These are phyloP conservation scores for Cynara cardunculus DNA, from an alignment of 129 eudicot species.

Conservation along the genomic window DNA sequence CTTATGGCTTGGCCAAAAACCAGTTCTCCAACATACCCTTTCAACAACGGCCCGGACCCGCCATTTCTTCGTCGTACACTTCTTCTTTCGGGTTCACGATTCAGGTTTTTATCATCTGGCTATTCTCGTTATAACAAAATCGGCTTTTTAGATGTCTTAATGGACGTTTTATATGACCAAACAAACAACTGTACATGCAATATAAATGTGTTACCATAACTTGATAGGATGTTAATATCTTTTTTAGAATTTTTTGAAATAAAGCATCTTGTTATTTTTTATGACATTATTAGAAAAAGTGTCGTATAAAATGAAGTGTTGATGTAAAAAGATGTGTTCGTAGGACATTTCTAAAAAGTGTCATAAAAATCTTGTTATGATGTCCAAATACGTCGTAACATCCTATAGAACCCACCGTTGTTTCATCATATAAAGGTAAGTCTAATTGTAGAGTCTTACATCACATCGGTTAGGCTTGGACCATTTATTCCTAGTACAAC, in stretches of 20 bases:
- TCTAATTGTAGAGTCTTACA: no score
- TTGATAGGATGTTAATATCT: no score
- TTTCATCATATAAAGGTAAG: not conserved
- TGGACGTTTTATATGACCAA: not conserved
- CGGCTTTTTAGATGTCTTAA: not conserved
- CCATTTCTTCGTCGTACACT: constrained; percentile 47
- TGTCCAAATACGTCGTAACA: not conserved
- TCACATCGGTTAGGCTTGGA: no score
- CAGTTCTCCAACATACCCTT: constrained; percentile 28
- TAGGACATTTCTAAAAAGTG: not conserved
- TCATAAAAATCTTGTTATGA: not conserved
- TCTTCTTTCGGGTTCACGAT: constrained; percentile 46
- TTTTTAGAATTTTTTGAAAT: no score
- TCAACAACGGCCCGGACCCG: constrained; percentile 47
- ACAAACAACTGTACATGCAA: no score
- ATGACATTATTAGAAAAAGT: not conserved
- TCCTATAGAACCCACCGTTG: not conserved
- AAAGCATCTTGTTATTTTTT: not conserved
- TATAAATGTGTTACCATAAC: no score
- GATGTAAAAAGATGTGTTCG: not conserved
- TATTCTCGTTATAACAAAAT: not conserved
- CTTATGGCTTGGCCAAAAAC: constrained; percentile 28
- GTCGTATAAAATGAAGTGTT: no score
- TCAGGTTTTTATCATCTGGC: constrained; percentile 26
- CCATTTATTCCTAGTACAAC: no score